Evolutionary conservation across 2,329 filamentous ascomycete genomes (phyloP), one percentile per base, ranked within the genome.

Genomic region (Nigrospora sphaerica): DNA sequence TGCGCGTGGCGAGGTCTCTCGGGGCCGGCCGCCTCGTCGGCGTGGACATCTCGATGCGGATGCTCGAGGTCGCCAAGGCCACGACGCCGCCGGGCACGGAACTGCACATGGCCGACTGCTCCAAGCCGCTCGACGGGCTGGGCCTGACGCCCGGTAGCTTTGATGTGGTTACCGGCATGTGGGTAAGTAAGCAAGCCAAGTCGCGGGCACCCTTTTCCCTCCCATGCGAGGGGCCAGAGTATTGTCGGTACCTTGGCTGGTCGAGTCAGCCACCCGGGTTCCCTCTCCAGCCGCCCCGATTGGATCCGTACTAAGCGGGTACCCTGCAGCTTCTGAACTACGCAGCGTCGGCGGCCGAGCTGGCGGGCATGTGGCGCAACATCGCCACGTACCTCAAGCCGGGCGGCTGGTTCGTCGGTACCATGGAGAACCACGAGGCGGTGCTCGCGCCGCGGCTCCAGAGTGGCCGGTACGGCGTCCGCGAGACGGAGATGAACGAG

Each of bases 381-480:
- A 42, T 46, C 18, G 44, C 44, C 23, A 31, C 37, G n/a, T 36
- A 42, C 39, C 39, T 46, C 38, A 46, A 46, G 38, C 44, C 44
- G 38, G 44, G 37, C 23, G 44, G 38, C 31, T 16, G 32, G 23
- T 46, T 46, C 39, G 32, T 46, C 18, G 44, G 44, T 12, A 46
- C 36, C 44, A 42, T 46, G n/a, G 38, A 41, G 28, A 46, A 46
- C 33, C 44, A 41, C 38, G 38, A 46, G n/a, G 37, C 33, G 19
- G 36, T 39, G 36, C n/a, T 17, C 23, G 33, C 43, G 23, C 33
- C 43, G 19, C 33, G 43, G 14, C 33, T 45, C 10, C 43, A 19
- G 23, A 32, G 17, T 28, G 33, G 34, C 44, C 38, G 33, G 31
- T 45, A 45, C 31, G 44, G 44, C 34, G 44, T 38, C 36, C 31